A percentile compares a stretch with the other conserved stretches of the same genome.
These are phyloP conservation scores for Capsaspora owczarzaki DNA, from an alignment of 78 protist genomes.

Conservation along the genomic window DNA sequence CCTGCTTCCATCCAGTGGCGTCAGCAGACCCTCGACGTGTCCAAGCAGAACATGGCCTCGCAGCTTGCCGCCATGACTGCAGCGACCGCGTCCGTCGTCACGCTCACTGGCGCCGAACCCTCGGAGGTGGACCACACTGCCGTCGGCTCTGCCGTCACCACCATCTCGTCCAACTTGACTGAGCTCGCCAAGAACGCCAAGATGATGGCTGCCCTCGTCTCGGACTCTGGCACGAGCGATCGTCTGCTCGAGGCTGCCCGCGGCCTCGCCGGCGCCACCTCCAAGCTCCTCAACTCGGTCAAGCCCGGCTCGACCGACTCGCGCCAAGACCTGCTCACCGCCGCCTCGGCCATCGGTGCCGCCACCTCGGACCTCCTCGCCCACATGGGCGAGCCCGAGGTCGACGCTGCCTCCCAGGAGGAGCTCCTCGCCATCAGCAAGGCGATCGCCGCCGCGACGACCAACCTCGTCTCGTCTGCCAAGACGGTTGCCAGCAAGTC, in stretches of 20 bases:
- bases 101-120: not conserved
- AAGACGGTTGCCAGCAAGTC: slow-evolving; percentile 10
- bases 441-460: slow-evolving; percentile 4
- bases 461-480: not conserved
- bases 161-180: not conserved
- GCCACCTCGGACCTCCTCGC: not conserved
- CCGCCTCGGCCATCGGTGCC: not conserved
- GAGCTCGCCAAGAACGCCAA: not conserved
- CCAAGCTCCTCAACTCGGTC: not conserved
- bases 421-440: not conserved
- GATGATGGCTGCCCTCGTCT: slow-evolving; percentile 14
- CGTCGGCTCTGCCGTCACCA: not conserved
- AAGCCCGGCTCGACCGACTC: not conserved
- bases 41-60: not conserved
- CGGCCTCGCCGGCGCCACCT: slow-evolving; percentile 13
- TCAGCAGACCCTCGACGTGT: not conserved
- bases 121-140: not conserved
- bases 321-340: not conserved
- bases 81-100: slow-evolving; percentile 19
- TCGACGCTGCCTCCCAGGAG: not conserved
- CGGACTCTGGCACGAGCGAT: not conserved
- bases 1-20: slow-evolving; percentile 10
- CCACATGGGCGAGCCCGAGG: not conserved
- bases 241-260: slow-evolving; percentile 10
- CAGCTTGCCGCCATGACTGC: slow-evolving; percentile 7